Base-by-base conservation (phyloP, 768 basidiomycete genomes). In the Amanita inopinata region DNA sequence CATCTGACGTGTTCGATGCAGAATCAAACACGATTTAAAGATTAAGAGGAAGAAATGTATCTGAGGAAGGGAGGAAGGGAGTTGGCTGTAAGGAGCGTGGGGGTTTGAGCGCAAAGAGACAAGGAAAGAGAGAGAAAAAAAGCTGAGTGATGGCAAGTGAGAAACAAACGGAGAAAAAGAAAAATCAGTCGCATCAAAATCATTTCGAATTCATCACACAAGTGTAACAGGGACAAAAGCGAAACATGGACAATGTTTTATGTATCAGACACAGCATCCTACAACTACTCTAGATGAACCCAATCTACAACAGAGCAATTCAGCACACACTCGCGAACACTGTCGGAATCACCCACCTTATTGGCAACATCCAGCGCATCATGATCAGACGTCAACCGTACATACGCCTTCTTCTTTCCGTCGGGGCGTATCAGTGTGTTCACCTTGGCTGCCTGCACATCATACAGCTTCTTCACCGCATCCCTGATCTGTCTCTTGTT, bases 401-500 rank as follows among this genome's bases (percentile, higher is more conserved):
- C 93, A 61, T 96, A 99, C 32, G 96, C 96, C 83, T 98, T 98
- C 76, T 99, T 99, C 80, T 84, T 90, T 39, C 94, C 94, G 58
- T 98, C 96, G 40, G 94, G 96, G 62, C 93, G 83, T 63, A 98
- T 97, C 60, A 99, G 79, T 38, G 96, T 99, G 79, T 97, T 99
- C 61, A 98, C 75, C 70, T 94, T 96, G 32, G 83, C 83, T 7
- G 91, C 87, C 66, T 93, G 80, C 40, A 98, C 93, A 58, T 96
- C 93, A 65, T 97, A 98, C 56, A 99, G 65, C 78, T 96, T 96
- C 80, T 97, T 97, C 55, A 99, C 92, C 1, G 96, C 96, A 56
- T 97, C 90, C 79, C 92, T 94, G 72, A 98, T 98, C 67, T 99
- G 91, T 35, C 91, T 80, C 78, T 99, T 99, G 80, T 96, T 99